Evolutionary conservation across 2,329 filamentous ascomycete species (phyloP), one percentile per base, ranked within the genome.

Genomic region (Beauveria bassiana): DNA sequence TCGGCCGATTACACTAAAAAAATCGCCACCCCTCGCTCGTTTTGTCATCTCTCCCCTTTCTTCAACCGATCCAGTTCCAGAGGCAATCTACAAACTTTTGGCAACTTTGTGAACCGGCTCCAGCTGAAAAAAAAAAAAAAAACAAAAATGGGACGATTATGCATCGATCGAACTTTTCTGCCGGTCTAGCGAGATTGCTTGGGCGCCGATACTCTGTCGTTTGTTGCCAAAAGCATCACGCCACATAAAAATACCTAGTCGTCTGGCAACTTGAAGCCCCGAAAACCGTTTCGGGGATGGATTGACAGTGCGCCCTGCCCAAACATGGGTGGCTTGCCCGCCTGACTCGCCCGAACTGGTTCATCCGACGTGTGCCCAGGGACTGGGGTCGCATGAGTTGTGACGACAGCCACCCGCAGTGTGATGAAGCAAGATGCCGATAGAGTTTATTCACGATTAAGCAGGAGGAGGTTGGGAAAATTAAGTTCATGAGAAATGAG

Each of bases 331-430:
- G 55, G 28, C 24, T 55, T 24, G 45, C 12, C 34, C 12, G 16
- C 55, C 46, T 51, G 56, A 59, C 56, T 59, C 56, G 56, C 34
- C n/a, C 34, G 18, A 20, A 51, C 9, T 59, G 46, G 46, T 59
- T 59, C 56, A n/a, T 59, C 56, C 47, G 56, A 51, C 46, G 22
- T 59, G 46, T 51, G 46, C 38, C 38, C 16, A 50, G 34, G 34
- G 4, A 26, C 45, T 34, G 20, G 45, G 31, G 24, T 55, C 20
- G 43, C 43, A 34, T 58, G 22, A 38, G 20, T 24, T 47, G n/a
- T 28, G 14, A 6, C n/a, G 40, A 22, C 9, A 22, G 45, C 55
- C 55, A 49, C 31, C 31, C 20, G 55, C 38, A 43, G n/a, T 18
- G n/a, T 49, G 28, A 7, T 18, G 28, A 49, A 14, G 31, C 43